Conservation (phyloP, 2,329 filamentous ascomycete species). For the Clarireedia paspali region DNA sequence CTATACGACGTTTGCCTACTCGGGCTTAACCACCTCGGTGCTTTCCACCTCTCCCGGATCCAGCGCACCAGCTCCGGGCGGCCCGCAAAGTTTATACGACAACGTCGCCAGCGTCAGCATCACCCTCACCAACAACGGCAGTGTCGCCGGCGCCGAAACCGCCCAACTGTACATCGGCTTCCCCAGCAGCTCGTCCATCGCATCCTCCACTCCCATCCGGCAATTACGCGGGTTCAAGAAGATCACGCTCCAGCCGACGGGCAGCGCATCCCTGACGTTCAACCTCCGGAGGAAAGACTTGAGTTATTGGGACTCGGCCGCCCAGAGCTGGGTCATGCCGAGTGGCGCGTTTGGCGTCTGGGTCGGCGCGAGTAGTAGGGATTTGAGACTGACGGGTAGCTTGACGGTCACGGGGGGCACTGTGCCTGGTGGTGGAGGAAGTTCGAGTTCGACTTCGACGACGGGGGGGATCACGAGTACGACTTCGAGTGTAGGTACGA, state of each 20-base stretch:
- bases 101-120: slow-evolving; percentile 50
- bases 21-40: slow-evolving; percentile 11
- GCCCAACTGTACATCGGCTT: slow-evolving; percentile 38
- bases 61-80: slow-evolving; percentile 31
- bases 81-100: slow-evolving; percentile 55
- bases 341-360: slow-evolving; percentile 15
- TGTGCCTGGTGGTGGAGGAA: background rate
- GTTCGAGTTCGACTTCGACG: background rate
- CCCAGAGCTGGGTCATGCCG: slow-evolving; percentile 49
- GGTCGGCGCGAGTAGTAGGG: slow-evolving; percentile 23
- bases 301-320: slow-evolving; percentile 54
- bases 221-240: slow-evolving; percentile 61
- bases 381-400: slow-evolving; percentile 20
- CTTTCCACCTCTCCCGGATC: slow-evolving; percentile 9
- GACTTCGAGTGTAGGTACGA: background rate
- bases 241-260: slow-evolving; percentile 39
- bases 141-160: slow-evolving; percentile 41
- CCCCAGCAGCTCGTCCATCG: slow-evolving; percentile 33
- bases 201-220: slow-evolving; percentile 37
- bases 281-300: slow-evolving; percentile 35
- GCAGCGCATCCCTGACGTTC: slow-evolving; percentile 40
- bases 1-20: slow-evolving; percentile 44
- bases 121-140: slow-evolving; percentile 55
- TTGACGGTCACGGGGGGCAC: background rate
- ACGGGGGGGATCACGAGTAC: background rate